Evolutionary conservation across 768 basidiomycete genomes (phyloP).

Genomic region (Filobasidium floriforme): DNA sequence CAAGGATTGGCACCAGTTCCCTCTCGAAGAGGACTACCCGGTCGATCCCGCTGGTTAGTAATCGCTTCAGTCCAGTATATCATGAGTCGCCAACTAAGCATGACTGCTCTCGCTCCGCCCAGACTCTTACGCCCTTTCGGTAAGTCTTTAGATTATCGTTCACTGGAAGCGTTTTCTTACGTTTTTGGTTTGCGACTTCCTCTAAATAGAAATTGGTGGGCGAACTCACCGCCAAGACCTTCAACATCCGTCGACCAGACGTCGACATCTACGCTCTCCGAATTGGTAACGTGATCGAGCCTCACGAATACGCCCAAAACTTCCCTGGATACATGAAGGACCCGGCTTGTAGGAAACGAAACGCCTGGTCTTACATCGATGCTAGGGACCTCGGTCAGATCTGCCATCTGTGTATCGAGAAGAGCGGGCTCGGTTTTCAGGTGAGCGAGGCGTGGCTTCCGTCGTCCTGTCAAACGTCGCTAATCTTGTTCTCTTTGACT

Average conservation of each 20-base stretch:
- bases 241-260: constrained; percentile 31
- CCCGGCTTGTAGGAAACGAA: constrained; percentile 34
- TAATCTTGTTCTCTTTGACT: not conserved
- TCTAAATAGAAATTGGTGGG: constrained; percentile 43
- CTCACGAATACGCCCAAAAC: constrained; percentile 38
- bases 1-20: constrained; percentile 36
- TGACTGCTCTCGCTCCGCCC: constrained; percentile 7
- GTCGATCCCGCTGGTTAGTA: constrained; percentile 22
- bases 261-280: constrained; percentile 39
- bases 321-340: constrained; percentile 36
- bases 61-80: not conserved
- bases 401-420: constrained; percentile 35
- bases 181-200: no score
- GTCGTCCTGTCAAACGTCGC: not conserved
- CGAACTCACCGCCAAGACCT: constrained; percentile 35
- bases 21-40: constrained; percentile 37
- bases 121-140: constrained; percentile 36
- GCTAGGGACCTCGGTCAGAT: constrained; percentile 42
- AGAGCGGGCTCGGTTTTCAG: constrained; percentile 38
- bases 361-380: constrained; percentile 44
- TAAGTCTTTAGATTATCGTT: no score
- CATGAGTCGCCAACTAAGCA: constrained; percentile 11
- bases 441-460: constrained; percentile 6
- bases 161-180: no score
- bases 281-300: constrained; percentile 41